Percentiles rank a stretch among this genome's conserved stretches.
Conservation (phyloP, 768 basidiomycete species). For the Psilocybe sp. region DNA sequence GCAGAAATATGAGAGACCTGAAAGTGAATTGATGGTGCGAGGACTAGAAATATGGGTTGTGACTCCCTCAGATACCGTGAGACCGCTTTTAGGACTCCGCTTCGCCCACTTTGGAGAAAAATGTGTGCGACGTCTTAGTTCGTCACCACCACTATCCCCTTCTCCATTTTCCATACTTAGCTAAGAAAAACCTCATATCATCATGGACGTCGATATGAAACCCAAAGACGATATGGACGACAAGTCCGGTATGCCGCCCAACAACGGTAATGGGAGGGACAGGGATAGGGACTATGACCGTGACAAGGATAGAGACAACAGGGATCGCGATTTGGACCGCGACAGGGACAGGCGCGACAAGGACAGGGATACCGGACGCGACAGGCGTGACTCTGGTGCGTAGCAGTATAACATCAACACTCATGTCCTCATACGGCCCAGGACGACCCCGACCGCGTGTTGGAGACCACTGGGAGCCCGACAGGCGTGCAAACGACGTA, state of each 20-base stretch:
- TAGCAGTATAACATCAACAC: constrained; percentile 12
- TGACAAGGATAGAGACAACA: constrained; percentile 40
- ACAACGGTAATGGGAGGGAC: constrained; percentile 37
- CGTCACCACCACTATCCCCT: no score
- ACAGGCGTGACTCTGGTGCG: constrained; percentile 59
- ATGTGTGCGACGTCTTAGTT: no score
- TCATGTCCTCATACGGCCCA: constrained; percentile 18
- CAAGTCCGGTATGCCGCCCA: constrained; percentile 42
- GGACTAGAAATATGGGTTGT: no score
- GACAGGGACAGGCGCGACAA: constrained; percentile 43
- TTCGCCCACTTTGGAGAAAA: no score
- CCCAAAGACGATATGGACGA: constrained; percentile 72
- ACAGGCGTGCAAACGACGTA: constrained; percentile 72
- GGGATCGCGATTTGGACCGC: constrained; percentile 17
- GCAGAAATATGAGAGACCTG: no score
- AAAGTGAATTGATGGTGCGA: no score
- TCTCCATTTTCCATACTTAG: no score
- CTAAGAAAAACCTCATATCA: not conserved
- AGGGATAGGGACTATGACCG: constrained; percentile 44
- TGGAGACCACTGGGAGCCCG: constrained; percentile 85
- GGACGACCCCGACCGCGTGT: constrained; percentile 39
- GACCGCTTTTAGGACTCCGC: no score
- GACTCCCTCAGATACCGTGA: no score
- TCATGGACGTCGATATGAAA: constrained; percentile 84
- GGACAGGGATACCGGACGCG: constrained; percentile 37